Percentiles rank a stretch among this genome's conserved stretches.
Conservation (phyloP, 768 basidiomycete species). For the Trametes cinnabarina region DNA sequence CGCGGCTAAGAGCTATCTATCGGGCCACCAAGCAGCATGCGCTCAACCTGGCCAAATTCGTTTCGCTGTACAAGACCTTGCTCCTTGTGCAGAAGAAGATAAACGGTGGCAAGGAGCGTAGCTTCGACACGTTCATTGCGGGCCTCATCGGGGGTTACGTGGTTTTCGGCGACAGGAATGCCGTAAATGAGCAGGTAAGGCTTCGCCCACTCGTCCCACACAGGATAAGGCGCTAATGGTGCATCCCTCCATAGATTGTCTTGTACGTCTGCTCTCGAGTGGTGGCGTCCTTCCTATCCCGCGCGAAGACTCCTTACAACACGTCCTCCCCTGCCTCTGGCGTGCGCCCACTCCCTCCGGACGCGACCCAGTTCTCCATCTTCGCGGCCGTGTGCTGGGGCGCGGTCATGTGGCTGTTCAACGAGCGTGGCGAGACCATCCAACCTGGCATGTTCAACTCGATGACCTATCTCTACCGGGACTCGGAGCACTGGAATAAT, state of each 20-base stretch:
- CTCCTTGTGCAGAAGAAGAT: constrained; percentile 78
- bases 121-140: constrained; percentile 85
- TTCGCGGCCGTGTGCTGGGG: constrained; percentile 94
- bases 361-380: constrained; percentile 78
- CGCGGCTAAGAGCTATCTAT: constrained; percentile 67
- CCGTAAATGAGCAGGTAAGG: constrained; percentile 88
- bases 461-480: constrained; percentile 93
- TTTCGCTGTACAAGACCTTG: constrained; percentile 86
- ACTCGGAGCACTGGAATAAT: constrained; percentile 84
- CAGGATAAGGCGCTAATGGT: no score
- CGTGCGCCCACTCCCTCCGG: constrained; percentile 76
- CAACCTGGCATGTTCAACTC: constrained; percentile 97
- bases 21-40: constrained; percentile 89
- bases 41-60: constrained; percentile 89
- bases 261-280: constrained; percentile 94
- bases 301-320: constrained; percentile 58
- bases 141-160: constrained; percentile 90
- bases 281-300: constrained; percentile 87
- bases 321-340: constrained; percentile 40
- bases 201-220: no score
- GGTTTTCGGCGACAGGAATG: constrained; percentile 81
- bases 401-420: constrained; percentile 94
- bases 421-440: constrained; percentile 82
- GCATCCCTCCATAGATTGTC: no score
- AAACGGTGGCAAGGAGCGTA: constrained; percentile 80